Evolutionary conservation across 2,329 filamentous ascomycete species (phyloP), one percentile per base, ranked within the genome.

Genomic region (Fusarium albosuccineum): DNA sequence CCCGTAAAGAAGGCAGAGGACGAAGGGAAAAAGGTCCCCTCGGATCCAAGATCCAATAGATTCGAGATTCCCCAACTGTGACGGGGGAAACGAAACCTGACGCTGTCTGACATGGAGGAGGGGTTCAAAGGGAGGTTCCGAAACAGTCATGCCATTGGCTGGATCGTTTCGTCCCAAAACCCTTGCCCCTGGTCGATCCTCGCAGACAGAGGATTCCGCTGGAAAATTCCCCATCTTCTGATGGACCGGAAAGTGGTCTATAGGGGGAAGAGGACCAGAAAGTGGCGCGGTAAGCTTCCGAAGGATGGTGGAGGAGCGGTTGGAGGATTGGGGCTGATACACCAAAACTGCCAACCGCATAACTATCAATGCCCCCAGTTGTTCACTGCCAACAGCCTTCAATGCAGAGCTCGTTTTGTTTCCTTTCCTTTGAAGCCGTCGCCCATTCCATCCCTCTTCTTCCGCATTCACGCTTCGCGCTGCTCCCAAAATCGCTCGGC

Each of bases 261-360:
- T 22, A 22, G 22, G 39, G 44, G 30, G 9, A 40, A 27, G 37
- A 29, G 33, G 29, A 29, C 16, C 9, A 34, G 36, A 53, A 66
- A 59, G 65, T 68, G 66, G 65, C 57, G 59, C 48, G 29, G 42
- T 51, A 68, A 63, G 44, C 51, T 54, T 56, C 66, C 62, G 57
- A 40, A 36, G 39, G 13, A 26, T 41, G 17, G n/a, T 29, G 22
- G 26, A 49, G 34, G 16, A 36, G 26, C 22, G 22, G 22, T 37
- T 50, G 51, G 22, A 39, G 42, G 39, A 45, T 48, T 34, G 27
- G 33, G 37, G 36, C 26, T 65, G 57, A 54, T 27, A 59, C 53
- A 44, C 14, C 9, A 17, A 30, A 34, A 34, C 33, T 30, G 13
- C 39, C 29, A 40, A 50, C 30, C 30, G 36, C 57, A 33, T 33